phyloP scores from a whole-genome alignment of 805 yeast species.

The Wickerhamiella sergipiensis region DNA sequence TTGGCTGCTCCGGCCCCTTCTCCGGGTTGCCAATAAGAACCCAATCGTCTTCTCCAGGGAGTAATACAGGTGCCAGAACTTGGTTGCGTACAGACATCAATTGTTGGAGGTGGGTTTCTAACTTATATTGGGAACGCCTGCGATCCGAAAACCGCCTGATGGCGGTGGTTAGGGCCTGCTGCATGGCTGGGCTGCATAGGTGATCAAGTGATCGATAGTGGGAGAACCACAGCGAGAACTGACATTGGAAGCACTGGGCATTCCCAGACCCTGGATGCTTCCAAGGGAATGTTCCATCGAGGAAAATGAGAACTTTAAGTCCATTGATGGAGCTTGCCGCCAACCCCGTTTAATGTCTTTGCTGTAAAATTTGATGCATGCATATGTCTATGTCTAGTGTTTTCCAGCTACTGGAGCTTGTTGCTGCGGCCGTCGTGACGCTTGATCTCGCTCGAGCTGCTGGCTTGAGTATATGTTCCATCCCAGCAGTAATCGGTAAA shows the following conservation, averaged over 20 bases:
- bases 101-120: background rate
- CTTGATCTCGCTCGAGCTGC: background rate
- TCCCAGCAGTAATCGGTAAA: constrained; percentile 61
- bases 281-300: no score
- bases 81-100: background rate
- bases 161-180: background rate
- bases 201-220: no score
- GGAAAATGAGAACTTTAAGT: no score
- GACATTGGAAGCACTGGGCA: no score
- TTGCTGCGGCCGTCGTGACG: constrained; percentile 21
- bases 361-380: no score
- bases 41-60: background rate
- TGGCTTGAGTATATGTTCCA: constrained; percentile 22
- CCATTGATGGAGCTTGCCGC: no score
- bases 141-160: background rate
- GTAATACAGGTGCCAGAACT: background rate
- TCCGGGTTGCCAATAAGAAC: background rate
- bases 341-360: no score
- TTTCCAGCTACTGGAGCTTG: no score
- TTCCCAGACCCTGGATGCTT: no score
- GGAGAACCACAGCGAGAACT: no score
- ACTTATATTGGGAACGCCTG: background rate
- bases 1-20: background rate
- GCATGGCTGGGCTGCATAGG: background rate
- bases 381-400: no score